Base-by-base conservation (phyloP, 768 basidiomycete species). In the Leccinum longicurvipes region DNA sequence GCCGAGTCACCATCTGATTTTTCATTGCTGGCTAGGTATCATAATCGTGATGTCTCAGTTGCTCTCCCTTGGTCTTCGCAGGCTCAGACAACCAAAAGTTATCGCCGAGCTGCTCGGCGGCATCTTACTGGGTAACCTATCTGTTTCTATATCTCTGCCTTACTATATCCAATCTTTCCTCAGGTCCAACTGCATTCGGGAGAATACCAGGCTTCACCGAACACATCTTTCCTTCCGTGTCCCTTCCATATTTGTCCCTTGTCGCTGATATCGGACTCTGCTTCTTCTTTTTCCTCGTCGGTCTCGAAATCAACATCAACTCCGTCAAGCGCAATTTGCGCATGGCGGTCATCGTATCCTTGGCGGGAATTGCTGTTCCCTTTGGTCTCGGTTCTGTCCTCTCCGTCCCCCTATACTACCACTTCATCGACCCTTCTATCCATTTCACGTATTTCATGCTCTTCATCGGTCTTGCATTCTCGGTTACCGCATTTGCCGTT, bases 401-500 rank as follows among this genome's bases (percentile, higher is more conserved):
- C 41, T 79, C 84, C 3, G 79, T 92, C 4, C 91, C 86, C 0
- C 5, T 70, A 28, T 71, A 66, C 51, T 53, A 62, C 45, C 65
- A 47, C 6, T 97, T 95, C 72, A 81, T 92, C 60, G 80, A 86
- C 65, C 70, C 74, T 1, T 76, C 72, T 46, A 79, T 87, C 48
- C 78, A 84, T 51, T 96, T 93, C 71, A 87, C 91, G 0, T 79
- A 96, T 68, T 98, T 98, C 72, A 85, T 97, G 82, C 83, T 99
- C 32, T 98, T 98, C 72, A 85, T 89, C 9, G 93, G 92, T 14
- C 92, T 95, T 21, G 93, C 93, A 1, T 93, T 86, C 74, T 87
- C 88, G 4, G 92, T 93, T 64, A 92, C 90, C 0, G 90, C 90
- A 0, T 91, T 93, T 59, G 90, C 91, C 1, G 87, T 93, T 1